Conservation (phyloP, 371 early-diverging fungal species). For the Smittium mucronatum region DNA sequence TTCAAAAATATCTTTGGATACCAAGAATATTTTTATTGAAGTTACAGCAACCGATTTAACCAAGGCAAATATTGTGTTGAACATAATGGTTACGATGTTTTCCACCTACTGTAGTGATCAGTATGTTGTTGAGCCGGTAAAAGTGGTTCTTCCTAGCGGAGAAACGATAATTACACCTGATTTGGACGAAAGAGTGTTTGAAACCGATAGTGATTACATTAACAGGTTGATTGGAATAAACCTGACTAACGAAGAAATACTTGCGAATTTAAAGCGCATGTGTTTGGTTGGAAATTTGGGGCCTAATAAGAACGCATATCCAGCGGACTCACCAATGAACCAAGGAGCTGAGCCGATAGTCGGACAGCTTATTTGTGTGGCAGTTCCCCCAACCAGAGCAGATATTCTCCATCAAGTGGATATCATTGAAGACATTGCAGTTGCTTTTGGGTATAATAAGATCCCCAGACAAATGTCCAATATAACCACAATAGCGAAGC, state of each 20-base stretch:
- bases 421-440: conserved; percentile 98
- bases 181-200: conserved; percentile 49
- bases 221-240: conserved; percentile 69
- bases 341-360: conserved; percentile 25
- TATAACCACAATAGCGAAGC: conserved; percentile 75
- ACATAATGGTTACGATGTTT: conserved; percentile 89
- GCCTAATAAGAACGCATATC: conserved; percentile 12
- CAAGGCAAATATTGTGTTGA: conserved; percentile 85
- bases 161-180: conserved; percentile 55
- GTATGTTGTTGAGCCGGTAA: conserved; percentile 86
- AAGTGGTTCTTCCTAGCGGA: conserved; percentile 78
- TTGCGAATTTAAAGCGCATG: conserved; percentile 70
- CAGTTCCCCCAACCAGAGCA: conserved; percentile 81
- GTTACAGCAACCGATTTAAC: conserved; percentile 95
- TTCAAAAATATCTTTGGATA: conserved; percentile 90
- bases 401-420: conserved; percentile 98
- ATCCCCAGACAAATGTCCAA: conserved; percentile 68
- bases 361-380: conserved; percentile 42
- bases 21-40: conserved; percentile 98
- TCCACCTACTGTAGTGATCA: conserved; percentile 80
- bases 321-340: conserved; percentile 39
- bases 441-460: conserved; percentile 98
- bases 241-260: conserved; percentile 61
- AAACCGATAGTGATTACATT: conserved; percentile 71
- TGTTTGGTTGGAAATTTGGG: conserved; percentile 36